Evolutionary conservation across 140 eudicot species (phyloP).

Genomic region (Senecio squalidus): DNA sequence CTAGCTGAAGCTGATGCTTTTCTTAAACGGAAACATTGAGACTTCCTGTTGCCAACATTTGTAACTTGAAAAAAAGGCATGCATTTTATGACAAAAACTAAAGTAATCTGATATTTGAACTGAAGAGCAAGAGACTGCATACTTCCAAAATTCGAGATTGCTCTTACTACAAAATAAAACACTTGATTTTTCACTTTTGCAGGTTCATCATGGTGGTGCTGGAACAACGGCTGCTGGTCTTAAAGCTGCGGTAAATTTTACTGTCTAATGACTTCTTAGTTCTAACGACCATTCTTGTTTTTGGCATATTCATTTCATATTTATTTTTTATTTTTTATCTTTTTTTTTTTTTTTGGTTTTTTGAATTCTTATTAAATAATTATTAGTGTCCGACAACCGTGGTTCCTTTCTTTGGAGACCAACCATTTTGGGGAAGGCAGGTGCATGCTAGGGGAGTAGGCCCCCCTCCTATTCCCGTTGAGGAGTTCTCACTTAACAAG

Average conservation of each 20-base stretch:
- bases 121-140: background rate
- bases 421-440: constrained; percentile 89
- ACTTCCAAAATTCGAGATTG: background rate
- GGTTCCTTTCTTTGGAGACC: constrained; percentile 95
- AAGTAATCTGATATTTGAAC: background rate
- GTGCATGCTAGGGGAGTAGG: constrained; percentile 94
- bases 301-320: background rate
- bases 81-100: too few relatives aligned
- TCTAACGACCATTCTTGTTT: background rate
- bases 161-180: background rate
- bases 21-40: too few relatives aligned
- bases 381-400: constrained; percentile 89
- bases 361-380: background rate
- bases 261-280: background rate
- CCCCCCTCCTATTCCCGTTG: constrained; percentile 85
- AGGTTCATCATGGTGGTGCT: constrained; percentile 99
- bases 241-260: constrained; percentile 74
- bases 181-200: constrained; percentile 7
- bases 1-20: too few relatives aligned
- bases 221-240: constrained; percentile 99
- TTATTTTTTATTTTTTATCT: background rate
- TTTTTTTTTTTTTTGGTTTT: too few relatives aligned
- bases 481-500: constrained; percentile 70
- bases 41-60: too few relatives aligned
- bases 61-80: too few relatives aligned